Evolutionary conservation across 108 stramenopile species (phyloP).

Genomic region (Discostella stelligeroides): DNA sequence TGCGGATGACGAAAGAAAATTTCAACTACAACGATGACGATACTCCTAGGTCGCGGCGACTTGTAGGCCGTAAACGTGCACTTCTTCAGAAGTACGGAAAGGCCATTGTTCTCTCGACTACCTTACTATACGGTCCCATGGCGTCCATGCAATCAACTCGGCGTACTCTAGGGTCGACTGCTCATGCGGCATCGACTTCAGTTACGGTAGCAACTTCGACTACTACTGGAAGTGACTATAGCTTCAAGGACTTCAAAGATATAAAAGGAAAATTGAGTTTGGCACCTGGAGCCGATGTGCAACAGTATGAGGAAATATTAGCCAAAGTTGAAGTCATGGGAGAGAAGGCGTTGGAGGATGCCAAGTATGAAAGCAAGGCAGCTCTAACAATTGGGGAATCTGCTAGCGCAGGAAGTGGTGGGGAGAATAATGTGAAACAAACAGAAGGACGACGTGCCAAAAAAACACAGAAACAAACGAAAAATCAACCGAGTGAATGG

Average conservation of each 20-base stretch:
- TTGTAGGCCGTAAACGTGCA: constrained; percentile 31
- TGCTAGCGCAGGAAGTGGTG: constrained; percentile 6
- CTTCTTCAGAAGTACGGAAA: constrained; percentile 42
- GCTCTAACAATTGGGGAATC: constrained; percentile 37
- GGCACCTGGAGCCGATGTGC: constrained; percentile 43
- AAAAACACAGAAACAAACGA: constrained; percentile 26
- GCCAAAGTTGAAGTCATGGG: constrained; percentile 44
- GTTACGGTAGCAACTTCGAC: constrained; percentile 3
- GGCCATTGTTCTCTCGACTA: constrained; percentile 45
- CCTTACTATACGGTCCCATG: constrained; percentile 45
- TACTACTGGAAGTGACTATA: constrained; percentile 26
- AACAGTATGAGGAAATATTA: constrained; percentile 43
- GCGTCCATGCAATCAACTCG: constrained; percentile 26
- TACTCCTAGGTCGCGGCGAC: background rate
- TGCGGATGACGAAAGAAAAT: constrained; percentile 3
- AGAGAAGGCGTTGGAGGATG: constrained; percentile 38
- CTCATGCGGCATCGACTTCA: constrained; percentile 34
- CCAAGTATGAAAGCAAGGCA: constrained; percentile 23
- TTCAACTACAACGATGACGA: constrained; percentile 1
- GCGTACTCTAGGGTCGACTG: constrained; percentile 23
- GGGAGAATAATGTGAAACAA: background rate
- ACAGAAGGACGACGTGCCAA: background rate
- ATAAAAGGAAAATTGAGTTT: constrained; percentile 48
- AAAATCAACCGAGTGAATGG: constrained; percentile 44
- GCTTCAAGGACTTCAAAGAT: constrained; percentile 51